Evolutionary conservation across 2,329 filamentous ascomycete genomes (phyloP), one percentile per base, ranked within the genome.

Genomic region (Trichoderma semiorbis): DNA sequence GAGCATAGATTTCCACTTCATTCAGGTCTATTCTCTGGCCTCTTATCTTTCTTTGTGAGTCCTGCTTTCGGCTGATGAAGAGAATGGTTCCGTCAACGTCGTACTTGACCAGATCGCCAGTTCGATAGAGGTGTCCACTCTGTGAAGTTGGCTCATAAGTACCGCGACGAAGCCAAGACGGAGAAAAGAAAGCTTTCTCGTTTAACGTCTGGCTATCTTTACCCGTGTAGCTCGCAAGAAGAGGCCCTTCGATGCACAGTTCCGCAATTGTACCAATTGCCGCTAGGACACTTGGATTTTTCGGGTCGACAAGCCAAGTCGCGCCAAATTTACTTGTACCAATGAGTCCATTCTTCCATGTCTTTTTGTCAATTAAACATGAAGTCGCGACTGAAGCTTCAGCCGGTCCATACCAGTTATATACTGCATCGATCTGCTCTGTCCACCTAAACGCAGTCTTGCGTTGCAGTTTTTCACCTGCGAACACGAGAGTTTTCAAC

Each of bases 21-120:
- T 65, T 67, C 1, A 85, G 79, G 77, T 85, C 88, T 70, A 86
- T 80, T 70, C 86, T 77, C 70, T 83, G 88, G 53, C 89, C 89
- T 39, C 50, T 32, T 21, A 71, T 63, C 16, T 71, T 71, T 43
- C 43, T 30, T 34, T 71, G 34, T 26, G 61, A 58, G 24, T 71
- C 69, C 21, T 62, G 60, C 18, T 66, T 65, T 10, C 69, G 43
- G n/a, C 53, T 50, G 21, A 71, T 12, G 2, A 39, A 71, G 7
- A 66, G 32, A 30, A 71, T 58, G 1, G 4, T 58, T 26, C 69
- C 69, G 30, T 66, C 69, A 18, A 18, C 34, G 7, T 36, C 50
- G 18, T 71, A 71, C 28, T 47, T 57, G 30, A 71, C 69, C n/a
- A 71, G 30, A 60, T 71, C 69, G 14, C 69, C 69, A 11, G 61